phyloP scores from a whole-genome alignment of 257 asterid species.

The Marsdenia floribunda region DNA sequence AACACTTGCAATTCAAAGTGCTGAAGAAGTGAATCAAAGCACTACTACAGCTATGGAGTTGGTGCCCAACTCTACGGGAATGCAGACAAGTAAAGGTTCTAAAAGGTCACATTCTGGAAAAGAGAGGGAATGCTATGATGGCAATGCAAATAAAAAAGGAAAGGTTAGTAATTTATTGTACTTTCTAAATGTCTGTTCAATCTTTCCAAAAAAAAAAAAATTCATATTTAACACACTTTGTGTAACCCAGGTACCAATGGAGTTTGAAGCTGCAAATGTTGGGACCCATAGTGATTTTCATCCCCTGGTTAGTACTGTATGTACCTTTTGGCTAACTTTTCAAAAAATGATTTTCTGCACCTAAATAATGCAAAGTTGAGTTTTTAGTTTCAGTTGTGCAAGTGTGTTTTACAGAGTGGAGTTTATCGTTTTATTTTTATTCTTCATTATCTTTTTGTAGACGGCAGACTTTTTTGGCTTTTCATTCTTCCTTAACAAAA shows the following conservation, averaged over 20 bases:
- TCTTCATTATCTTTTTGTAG: background rate
- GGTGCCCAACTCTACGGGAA: slow-evolving; percentile 27
- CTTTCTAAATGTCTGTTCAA: slow-evolving; percentile 3
- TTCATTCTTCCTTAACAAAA: background rate
- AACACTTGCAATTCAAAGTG: slow-evolving; percentile 38
- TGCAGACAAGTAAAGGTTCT: slow-evolving; percentile 38
- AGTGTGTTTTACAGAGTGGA: slow-evolving; percentile 1
- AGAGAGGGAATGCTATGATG: slow-evolving; percentile 40
- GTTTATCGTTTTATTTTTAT: background rate
- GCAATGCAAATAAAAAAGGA: slow-evolving; percentile 54
- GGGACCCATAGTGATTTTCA: slow-evolving; percentile 52
- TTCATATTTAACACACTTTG: slow-evolving; percentile 9
- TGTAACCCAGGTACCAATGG: slow-evolving; percentile 52
- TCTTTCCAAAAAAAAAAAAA: slow-evolving; percentile 1
- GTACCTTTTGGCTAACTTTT: slow-evolving; percentile 20
- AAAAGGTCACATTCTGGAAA: slow-evolving; percentile 58
- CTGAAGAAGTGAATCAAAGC: slow-evolving; percentile 33
- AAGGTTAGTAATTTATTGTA: slow-evolving; percentile 46
- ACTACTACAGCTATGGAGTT: slow-evolving; percentile 30
- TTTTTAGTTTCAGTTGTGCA: background rate
- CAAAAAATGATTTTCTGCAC: background rate
- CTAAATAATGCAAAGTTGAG: background rate
- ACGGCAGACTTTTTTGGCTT: background rate
- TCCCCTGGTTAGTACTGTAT: slow-evolving; percentile 51
- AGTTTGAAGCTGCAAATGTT: slow-evolving; percentile 43